These are phyloP conservation scores for Paraphaeosphaeria sporulosa DNA, from an alignment of 2,329 filamentous ascomycete genomes.

Conservation along the genomic window DNA sequence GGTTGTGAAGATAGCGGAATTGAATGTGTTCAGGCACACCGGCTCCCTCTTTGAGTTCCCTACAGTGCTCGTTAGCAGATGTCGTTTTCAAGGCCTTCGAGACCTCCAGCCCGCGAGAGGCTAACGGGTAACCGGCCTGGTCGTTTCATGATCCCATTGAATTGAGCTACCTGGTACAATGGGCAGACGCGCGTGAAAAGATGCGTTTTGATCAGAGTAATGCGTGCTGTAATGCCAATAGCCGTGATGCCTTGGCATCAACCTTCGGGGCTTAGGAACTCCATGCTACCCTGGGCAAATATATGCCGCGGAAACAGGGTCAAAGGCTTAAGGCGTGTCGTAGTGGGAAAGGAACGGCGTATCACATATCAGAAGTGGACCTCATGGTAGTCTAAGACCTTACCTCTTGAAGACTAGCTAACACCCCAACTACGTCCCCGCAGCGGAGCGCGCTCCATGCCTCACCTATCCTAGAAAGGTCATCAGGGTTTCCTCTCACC, in stretches of 20 bases:
- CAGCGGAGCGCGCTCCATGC: constrained; percentile 3
- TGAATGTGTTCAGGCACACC: too few relatives aligned
- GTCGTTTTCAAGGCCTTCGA: too few relatives aligned
- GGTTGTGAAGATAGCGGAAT: too few relatives aligned
- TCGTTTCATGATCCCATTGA: too few relatives aligned
- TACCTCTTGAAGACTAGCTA: constrained; percentile 1
- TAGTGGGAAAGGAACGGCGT: not conserved
- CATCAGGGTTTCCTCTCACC: constrained; percentile 1
- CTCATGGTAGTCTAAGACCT: not conserved
- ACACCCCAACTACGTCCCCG: not conserved
- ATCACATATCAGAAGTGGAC: constrained; percentile 9
- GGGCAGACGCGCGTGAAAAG: too few relatives aligned
- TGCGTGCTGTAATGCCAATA: not conserved
- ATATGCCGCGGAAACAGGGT: not conserved
- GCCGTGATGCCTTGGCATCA: not conserved
- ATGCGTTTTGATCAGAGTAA: not conserved
- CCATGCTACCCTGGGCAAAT: not conserved
- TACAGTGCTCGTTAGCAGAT: too few relatives aligned
- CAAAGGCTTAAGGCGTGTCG: not conserved
- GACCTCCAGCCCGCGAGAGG: too few relatives aligned
- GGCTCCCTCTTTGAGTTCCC: too few relatives aligned
- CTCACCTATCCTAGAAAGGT: constrained; percentile 3
- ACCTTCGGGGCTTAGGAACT: not conserved
- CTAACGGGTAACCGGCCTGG: too few relatives aligned
- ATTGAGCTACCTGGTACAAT: too few relatives aligned